phyloP scores from a whole-genome alignment of 148 eudicot species.

The Camellia granthamiana region DNA sequence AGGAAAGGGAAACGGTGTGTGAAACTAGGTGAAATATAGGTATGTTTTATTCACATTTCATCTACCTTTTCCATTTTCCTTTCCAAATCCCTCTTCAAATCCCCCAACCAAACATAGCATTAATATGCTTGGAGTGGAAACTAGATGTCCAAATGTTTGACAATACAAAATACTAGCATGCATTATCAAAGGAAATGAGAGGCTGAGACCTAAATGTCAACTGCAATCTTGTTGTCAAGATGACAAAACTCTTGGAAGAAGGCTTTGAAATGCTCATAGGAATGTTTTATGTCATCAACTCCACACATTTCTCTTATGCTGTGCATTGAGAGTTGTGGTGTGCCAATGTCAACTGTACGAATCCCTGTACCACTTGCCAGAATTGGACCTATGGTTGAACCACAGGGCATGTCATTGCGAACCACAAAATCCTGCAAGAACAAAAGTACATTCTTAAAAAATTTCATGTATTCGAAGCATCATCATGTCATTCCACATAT shows the following conservation, averaged over 20 bases:
- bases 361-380: conserved; percentile 96
- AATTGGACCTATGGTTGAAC: conserved; percentile 96
- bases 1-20: too few relatives aligned
- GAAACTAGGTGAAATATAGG: too few relatives aligned
- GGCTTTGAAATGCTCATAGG: conserved; percentile 82
- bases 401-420: conserved; percentile 91
- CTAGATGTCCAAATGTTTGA: not conserved
- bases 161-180: not conserved
- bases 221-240: conserved; percentile 67
- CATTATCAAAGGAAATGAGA: not conserved
- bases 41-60: too few relatives aligned
- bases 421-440: conserved; percentile 78
- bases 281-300: conserved; percentile 80
- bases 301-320: conserved; percentile 99
- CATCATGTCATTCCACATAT: too few relatives aligned
- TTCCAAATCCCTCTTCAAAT: too few relatives aligned
- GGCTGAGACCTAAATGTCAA: conserved; percentile 41
- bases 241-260: conserved; percentile 64
- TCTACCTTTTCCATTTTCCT: too few relatives aligned
- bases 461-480: not conserved
- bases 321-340: conserved; percentile 95
- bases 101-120: too few relatives aligned
- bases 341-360: conserved; percentile 93
- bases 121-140: too few relatives aligned
- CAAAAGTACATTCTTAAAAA: too few relatives aligned